Evolutionary conservation across 768 basidiomycete genomes (phyloP).

Genomic region (Baorangia bicolor): DNA sequence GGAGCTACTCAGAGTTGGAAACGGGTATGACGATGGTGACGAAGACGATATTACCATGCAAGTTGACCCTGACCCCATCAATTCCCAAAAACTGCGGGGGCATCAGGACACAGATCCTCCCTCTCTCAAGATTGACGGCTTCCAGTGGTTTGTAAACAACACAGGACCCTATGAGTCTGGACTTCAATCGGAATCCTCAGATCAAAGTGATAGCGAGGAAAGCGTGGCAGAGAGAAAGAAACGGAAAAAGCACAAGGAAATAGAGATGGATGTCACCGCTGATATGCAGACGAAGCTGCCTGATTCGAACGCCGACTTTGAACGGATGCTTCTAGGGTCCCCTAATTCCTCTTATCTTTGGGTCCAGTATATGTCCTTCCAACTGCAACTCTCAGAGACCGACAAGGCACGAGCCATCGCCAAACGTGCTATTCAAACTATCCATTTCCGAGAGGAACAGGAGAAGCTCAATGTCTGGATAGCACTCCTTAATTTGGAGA

Average conservation of each 20-base stretch:
- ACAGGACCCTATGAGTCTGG: slow-evolving; percentile 36
- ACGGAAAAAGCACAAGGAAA: slow-evolving; percentile 66
- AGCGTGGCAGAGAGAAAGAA: slow-evolving; percentile 48
- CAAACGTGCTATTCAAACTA: slow-evolving; percentile 77
- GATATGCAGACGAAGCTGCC: slow-evolving; percentile 85
- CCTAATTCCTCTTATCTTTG: slow-evolving; percentile 97
- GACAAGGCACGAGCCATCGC: slow-evolving; percentile 92
- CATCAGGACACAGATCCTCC: slow-evolving; percentile 14
- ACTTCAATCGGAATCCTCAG: slow-evolving; percentile 41
- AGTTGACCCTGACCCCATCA: slow-evolving; percentile 1
- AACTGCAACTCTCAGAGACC: slow-evolving; percentile 92
- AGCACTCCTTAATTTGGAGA: slow-evolving; percentile 92
- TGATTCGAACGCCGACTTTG: slow-evolving; percentile 93
- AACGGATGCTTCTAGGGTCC: slow-evolving; percentile 86
- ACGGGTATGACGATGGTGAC: slow-evolving; percentile 16
- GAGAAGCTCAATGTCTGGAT: slow-evolving; percentile 98
- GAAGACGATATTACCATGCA: slow-evolving; percentile 24
- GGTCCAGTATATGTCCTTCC: slow-evolving; percentile 99
- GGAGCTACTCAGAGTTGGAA: slow-evolving; percentile 12
- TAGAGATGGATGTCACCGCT: slow-evolving; percentile 79
- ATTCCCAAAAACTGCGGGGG: background rate
- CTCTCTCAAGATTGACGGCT: slow-evolving; percentile 59
- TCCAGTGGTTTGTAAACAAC: slow-evolving; percentile 63
- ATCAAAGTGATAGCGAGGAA: slow-evolving; percentile 36
- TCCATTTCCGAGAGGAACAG: slow-evolving; percentile 93